Conservation (phyloP, 352 stramenopile species). For the Phytophthora nicotianae region DNA sequence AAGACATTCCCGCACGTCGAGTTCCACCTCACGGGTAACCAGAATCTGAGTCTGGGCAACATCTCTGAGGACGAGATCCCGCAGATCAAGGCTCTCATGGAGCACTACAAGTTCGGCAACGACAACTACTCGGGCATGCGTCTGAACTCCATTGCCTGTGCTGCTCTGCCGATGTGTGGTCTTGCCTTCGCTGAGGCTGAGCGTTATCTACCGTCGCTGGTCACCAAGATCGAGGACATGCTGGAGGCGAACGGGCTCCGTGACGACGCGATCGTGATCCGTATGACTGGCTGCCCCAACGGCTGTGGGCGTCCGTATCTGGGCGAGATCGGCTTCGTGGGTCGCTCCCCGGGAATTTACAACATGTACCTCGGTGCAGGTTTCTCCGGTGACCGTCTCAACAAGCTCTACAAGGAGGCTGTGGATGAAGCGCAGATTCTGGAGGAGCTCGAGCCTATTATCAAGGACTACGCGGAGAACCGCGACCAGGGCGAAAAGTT, state of each 20-base stretch:
- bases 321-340: conserved; percentile 97
- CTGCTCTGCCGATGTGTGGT: conserved; percentile 95
- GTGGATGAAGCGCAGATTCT: conserved; percentile 84
- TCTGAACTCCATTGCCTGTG: conserved; percentile 94
- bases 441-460: conserved; percentile 68
- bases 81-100: conserved; percentile 92
- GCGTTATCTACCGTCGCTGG: conserved; percentile 93
- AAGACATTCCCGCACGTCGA: conserved; percentile 92
- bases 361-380: conserved; percentile 96
- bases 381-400: conserved; percentile 70
- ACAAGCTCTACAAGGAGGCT: conserved; percentile 86
- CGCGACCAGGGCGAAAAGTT: conserved; percentile 74
- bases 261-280: conserved; percentile 96
- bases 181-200: conserved; percentile 98
- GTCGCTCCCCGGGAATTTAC: conserved; percentile 95
- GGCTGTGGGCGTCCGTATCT: conserved; percentile 97
- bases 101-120: conserved; percentile 92
- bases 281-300: conserved; percentile 99
- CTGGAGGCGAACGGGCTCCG: conserved; percentile 90
- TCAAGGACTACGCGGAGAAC: conserved; percentile 79
- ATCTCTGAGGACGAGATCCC: conserved; percentile 91
- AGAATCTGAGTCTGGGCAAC: conserved; percentile 96
- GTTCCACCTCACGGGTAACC: conserved; percentile 95
- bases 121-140: conserved; percentile 82
- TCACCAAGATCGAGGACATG: conserved; percentile 93